Evolutionary conservation across 139 green algal species (phyloP).

Genomic region (Micromonas pusilla): DNA sequence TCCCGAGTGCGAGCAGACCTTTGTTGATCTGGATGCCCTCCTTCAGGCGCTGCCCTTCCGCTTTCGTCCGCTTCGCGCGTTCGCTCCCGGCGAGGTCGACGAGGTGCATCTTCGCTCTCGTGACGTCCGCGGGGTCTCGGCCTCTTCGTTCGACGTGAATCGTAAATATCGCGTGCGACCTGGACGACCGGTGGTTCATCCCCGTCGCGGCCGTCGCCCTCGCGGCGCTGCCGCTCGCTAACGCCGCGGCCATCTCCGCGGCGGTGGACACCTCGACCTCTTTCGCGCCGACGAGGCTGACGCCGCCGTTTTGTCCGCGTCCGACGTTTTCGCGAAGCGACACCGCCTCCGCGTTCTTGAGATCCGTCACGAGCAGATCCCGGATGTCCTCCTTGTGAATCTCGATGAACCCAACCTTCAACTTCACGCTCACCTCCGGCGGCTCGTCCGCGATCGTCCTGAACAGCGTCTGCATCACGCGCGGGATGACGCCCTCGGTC

Average conservation of each 20-base stretch:
- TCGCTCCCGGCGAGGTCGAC: conserved; percentile 85
- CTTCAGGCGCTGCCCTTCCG: conserved; percentile 56
- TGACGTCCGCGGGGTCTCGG: neutral
- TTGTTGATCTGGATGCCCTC: conserved; percentile 91
- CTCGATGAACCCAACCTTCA: conserved; percentile 12
- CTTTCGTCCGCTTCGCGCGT: conserved; percentile 86
- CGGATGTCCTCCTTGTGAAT: conserved; percentile 30
- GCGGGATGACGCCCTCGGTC: conserved; percentile 6
- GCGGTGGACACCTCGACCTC: conserved; percentile 4
- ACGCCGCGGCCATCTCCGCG: neutral
- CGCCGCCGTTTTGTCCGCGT: neutral
- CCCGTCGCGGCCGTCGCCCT: conserved; percentile 16
- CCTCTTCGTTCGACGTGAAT: conserved; percentile 19
- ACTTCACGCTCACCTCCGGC: neutral
- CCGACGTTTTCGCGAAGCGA: conserved; percentile 5
- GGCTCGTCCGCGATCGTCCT: neutral
- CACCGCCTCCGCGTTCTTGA: neutral
- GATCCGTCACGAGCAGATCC: conserved; percentile 6
- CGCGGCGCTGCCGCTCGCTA: neutral
- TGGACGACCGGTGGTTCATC: conserved; percentile 33
- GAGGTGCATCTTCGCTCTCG: conserved; percentile 86
- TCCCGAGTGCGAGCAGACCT: conserved; percentile 89
- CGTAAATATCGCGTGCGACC: conserved; percentile 38
- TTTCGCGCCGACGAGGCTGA: conserved; percentile 2
- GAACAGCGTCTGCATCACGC: conserved; percentile 12